Percentiles rank a stretch among this genome's conserved stretches.
These are phyloP conservation scores for Pisolithus thermaeus DNA, from an alignment of 1,284 basidiomycete species.

Conservation along the genomic window DNA sequence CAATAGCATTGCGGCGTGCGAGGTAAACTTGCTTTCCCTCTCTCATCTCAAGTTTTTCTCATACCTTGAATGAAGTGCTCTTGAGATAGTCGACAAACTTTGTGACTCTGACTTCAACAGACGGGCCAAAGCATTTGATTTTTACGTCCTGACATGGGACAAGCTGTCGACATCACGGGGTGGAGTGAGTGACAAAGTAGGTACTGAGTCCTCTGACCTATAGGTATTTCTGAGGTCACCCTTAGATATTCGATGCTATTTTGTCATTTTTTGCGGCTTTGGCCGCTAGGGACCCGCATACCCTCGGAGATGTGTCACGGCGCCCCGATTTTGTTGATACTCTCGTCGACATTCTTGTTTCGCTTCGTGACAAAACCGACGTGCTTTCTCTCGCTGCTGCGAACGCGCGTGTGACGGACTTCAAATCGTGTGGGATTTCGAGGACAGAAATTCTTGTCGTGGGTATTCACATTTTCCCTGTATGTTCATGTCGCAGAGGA, in stretches of 20 bases:
- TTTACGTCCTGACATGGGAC: constrained; percentile 61
- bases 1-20: constrained; percentile 54
- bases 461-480: constrained; percentile 5
- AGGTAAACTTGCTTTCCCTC: constrained; percentile 37
- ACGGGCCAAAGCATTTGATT: constrained; percentile 69
- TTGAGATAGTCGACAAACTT: constrained; percentile 68
- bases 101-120: constrained; percentile 68
- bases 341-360: constrained; percentile 41
- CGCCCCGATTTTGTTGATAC: constrained; percentile 35
- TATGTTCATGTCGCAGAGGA: constrained; percentile 4
- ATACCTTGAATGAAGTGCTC: constrained; percentile 41
- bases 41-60: constrained; percentile 1
- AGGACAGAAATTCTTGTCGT: constrained; percentile 23
- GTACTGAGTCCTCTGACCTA: not conserved
- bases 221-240: not conserved
- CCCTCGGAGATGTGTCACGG: constrained; percentile 46
- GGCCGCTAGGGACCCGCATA: constrained; percentile 49
- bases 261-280: constrained; percentile 54
- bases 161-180: constrained; percentile 52
- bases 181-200: constrained; percentile 55
- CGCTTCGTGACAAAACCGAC: constrained; percentile 35
- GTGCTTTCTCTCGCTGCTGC: constrained; percentile 31
- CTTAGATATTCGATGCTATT: constrained; percentile 38
- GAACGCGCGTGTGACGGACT: constrained; percentile 31
- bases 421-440: constrained; percentile 42